Base-by-base conservation (phyloP, 805 yeast species). In the Candida orba region DNA sequence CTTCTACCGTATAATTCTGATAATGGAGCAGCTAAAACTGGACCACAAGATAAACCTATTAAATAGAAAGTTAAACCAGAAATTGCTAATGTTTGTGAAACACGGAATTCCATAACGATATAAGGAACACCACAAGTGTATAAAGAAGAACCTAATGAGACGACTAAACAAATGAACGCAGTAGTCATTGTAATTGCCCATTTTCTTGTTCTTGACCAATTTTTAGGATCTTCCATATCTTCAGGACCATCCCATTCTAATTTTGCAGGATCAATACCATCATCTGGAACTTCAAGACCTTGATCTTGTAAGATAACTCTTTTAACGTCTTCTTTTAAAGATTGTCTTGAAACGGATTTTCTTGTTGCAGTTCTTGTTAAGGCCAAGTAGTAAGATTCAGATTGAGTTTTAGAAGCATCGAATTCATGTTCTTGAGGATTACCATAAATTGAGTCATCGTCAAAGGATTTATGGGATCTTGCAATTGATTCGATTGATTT, bases 121-220 rank as follows among this genome's bases (percentile, higher is more conserved):
- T 76, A 80, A 3, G 77, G 73, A 2, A 81, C 72, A 46, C 89
- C 84, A 44, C 76, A 71, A 23, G 82, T 84, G 53, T 70, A 84
- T 43, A 84, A 66, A 0, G 91, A 84, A 0, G 90, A 81, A 22
- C 93, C 91, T 58, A 84, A 72, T 0, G 89, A 77, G 29, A 82
- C 82, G 30, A 78, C 83, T 31, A 84, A 68, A 68, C 90, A 83
- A 39, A 78, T 65, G 20, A 67, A 46, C 3, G 89, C 88, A 13
- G 80, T 76, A 5, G 77, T 70, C 77, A 79, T 73, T 1, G 90
- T 82, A 44, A 76, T 64, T 34, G 59, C 57, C 89, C 90, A 82
- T 62, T 74, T 79, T 57, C 73, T 79, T 73, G 73, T 65, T 4
- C 40, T 23, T 4, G 85, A 72, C 89, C 89, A 84, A 57, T 82